Base-by-base conservation (phyloP, 2,329 filamentous ascomycete species). In the Orbilia oligospora region DNA sequence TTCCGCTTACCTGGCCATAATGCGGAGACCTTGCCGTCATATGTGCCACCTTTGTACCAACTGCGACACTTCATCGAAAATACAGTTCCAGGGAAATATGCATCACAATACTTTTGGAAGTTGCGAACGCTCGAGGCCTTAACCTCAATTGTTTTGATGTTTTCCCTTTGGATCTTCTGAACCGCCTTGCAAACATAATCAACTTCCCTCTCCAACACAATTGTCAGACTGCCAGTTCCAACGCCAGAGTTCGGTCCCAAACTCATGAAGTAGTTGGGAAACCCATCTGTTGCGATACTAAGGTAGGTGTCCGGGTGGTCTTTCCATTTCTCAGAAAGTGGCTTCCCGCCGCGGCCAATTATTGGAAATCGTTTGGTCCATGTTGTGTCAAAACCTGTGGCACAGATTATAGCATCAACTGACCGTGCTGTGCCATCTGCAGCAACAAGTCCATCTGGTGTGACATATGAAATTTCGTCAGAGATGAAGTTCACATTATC, bases 251-350 rank as follows among this genome's bases (percentile, higher is more conserved):
- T 88, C 46, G 87, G 87, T 0, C 87, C 87, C 53, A 86, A 84
- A 81, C 87, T 84, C 81, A 87, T 87, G 77, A 89, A 88, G 81
- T 88, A 89, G 80, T 89, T 89, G 0, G 88, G 87, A 73, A 89
- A 84, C 0, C 85, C 86, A 0, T 86, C 82, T 1, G 88, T 85
- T n/a, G 86, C 87, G 65, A 87, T 86, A 2, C 87, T 88, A 83
- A 89, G 86, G 82, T 89, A 89, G 0, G 87, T 86, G 79, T 85
- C 85, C 0, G 88, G 87, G 49, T 85, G 83, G 5, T 83, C 78
- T 49, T 81, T 81, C 87, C 88, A 88, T 16, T 81, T 83, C 44
- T 88, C 86, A 77, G 87, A 87, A 36, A 89, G 84, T 3, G 83
- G 83, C 77, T 88, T 87, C 18, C 87, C 87, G n/a, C 84, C 81